Base-by-base conservation (phyloP, 1,284 basidiomycete species). In the Moniliophthora roreri region DNA sequence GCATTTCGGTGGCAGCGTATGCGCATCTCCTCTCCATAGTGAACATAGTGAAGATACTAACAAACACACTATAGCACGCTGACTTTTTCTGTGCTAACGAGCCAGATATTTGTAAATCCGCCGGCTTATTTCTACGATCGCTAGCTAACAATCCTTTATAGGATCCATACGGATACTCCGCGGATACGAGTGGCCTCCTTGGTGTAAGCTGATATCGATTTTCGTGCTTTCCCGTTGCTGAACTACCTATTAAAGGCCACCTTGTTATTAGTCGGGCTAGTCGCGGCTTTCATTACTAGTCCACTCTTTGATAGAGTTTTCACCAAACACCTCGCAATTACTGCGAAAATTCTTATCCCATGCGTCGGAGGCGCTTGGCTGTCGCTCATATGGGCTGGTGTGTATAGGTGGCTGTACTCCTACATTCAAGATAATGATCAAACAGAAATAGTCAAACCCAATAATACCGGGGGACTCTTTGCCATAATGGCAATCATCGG, bases 271-370 rank as follows among this genome's bases (percentile, higher is more conserved):
- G 75, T 84, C 1, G 90, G 90, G 8, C 79, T 93, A 55, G 69
- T 87, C 3, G 77, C 80, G 13, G 85, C 89, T 0, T 70, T 83
- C 34, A 60, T 84, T 45, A 81, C 83, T 0, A 80, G 89, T 0
- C 91, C 90, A 0, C 67, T 91, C 2, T 86, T 91, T 61, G 90
- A 93, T 62, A 81, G 89, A 20, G 80, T 90, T 7, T 80, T 92
- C 54, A 90, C 88, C 1, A 77, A 82, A 57, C 82, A 82, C 57
- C 75, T 91, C 36, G 87, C 81, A 0, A 56, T 82, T 6, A 80
- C 81, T 1, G 61, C 76, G 51, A 89, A 87, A 54, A 54, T 82
- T 0, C 63, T 89, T 15, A 76, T 84, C 11, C 88, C 89, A 1
- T 63, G 84, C 48, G 71, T 87, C 8, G 83, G 76, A 7, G 74